phyloP scores from a whole-genome alignment of 129 eudicot genomes.

The Cynara cardunculus region DNA sequence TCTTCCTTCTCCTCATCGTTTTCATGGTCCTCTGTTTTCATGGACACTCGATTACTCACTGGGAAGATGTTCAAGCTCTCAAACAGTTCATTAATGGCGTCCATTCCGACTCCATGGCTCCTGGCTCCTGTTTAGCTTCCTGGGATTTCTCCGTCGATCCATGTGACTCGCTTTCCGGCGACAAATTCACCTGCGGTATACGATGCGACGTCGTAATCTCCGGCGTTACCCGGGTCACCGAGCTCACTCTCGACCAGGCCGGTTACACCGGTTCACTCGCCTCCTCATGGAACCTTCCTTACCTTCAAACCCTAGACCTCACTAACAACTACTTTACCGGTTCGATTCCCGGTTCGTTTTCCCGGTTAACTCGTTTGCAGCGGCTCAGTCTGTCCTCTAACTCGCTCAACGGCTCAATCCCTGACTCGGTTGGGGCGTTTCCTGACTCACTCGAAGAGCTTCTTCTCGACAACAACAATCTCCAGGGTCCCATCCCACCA shows the following conservation, averaged over 20 bases:
- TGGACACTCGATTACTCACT: conserved; percentile 46
- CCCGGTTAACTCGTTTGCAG: conserved; percentile 45
- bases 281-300: conserved; percentile 57
- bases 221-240: conserved; percentile 52
- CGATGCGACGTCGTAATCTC: conserved; percentile 53
- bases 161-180: conserved; percentile 58
- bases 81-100: conserved; percentile 49
- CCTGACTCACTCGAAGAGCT: conserved; percentile 51
- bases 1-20: not conserved
- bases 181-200: conserved; percentile 73
- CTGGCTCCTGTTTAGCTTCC: conserved; percentile 69
- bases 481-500: conserved; percentile 50
- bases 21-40: conserved; percentile 8
- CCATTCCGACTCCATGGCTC: conserved; percentile 42
- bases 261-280: conserved; percentile 67
- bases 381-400: conserved; percentile 57
- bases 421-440: conserved; percentile 49
- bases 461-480: conserved; percentile 49
- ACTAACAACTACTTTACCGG: conserved; percentile 72
- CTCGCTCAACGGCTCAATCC: conserved; percentile 62
- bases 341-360: conserved; percentile 53
- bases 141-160: conserved; percentile 95
- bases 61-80: conserved; percentile 56
- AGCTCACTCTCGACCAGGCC: conserved; percentile 75
- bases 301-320: conserved; percentile 59